These are phyloP conservation scores for Candida cerambycidarum DNA, from an alignment of 805 yeast genomes.

Conservation along the genomic window DNA sequence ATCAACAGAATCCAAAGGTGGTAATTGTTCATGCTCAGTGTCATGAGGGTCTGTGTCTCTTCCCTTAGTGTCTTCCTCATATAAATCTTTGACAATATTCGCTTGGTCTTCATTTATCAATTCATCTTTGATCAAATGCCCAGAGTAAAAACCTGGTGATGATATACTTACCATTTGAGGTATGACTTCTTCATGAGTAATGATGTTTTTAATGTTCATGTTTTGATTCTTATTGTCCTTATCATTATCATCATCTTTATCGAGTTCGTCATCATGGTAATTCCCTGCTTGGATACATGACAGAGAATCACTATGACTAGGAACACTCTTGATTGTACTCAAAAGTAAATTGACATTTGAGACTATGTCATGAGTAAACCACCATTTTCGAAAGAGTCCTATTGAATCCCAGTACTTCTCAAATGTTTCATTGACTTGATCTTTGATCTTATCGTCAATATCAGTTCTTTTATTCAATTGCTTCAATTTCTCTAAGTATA, in stretches of 20 bases:
- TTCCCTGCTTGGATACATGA: not conserved
- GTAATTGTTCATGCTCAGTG: not conserved
- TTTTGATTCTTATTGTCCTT: not conserved
- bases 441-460: not conserved
- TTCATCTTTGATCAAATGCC: not conserved
- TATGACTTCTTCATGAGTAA: constrained; percentile 3
- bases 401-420: not conserved
- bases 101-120: not conserved
- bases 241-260: not conserved
- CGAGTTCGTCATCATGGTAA: not conserved
- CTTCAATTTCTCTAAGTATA: constrained; percentile 11
- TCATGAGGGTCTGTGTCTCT: too few species aligned
- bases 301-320: not conserved
- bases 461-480: constrained; percentile 7
- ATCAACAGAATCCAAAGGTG: too few species aligned
- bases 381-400: constrained; percentile 13
- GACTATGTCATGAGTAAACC: constrained; percentile 14
- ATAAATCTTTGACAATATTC: not conserved
- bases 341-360: constrained; percentile 4
- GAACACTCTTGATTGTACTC: constrained; percentile 6
- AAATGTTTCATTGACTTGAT: not conserved
- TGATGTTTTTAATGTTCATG: not conserved
- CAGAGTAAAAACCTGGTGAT: constrained; percentile 6
- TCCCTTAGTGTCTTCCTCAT: too few species aligned
- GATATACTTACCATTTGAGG: constrained; percentile 4